Evolutionary conservation across 768 basidiomycete species (phyloP).

Genomic region (Tulasnella sp.): DNA sequence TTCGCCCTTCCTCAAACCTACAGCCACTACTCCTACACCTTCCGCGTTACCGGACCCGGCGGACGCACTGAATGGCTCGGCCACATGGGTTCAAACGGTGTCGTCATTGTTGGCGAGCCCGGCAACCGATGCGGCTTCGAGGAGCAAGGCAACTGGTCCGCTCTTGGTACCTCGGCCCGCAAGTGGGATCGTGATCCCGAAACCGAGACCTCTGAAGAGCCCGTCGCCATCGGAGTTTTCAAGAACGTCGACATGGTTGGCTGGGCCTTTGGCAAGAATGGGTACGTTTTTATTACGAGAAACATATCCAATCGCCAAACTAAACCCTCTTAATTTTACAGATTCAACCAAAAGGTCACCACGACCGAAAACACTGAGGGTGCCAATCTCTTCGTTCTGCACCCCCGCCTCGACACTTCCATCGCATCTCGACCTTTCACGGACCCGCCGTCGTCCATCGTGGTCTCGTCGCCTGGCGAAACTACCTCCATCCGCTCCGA

Average conservation of each 20-base stretch:
- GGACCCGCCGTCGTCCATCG: conserved; percentile 20
- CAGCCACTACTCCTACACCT: conserved; percentile 30
- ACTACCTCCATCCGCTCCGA: background rate
- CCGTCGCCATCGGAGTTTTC: conserved; percentile 22
- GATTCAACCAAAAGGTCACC: conserved; percentile 26
- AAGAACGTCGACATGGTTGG: conserved; percentile 26
- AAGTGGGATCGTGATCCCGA: background rate
- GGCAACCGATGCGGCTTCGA: conserved; percentile 25
- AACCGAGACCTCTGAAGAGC: background rate
- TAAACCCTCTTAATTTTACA: background rate
- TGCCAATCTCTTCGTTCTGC: conserved; percentile 27
- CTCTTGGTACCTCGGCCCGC: background rate
- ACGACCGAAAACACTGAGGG: background rate
- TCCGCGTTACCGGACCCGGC: conserved; percentile 30
- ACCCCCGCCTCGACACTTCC: conserved; percentile 13
- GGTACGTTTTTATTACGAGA: background rate
- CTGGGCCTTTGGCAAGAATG: conserved; percentile 22
- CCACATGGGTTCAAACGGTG: conserved; percentile 32
- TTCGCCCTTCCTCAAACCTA: conserved; percentile 21
- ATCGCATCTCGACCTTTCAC: background rate
- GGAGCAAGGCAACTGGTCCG: conserved; percentile 7
- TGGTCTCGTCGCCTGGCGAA: conserved; percentile 2
- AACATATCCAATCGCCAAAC: background rate
- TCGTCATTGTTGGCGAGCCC: conserved; percentile 27
- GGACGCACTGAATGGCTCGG: conserved; percentile 31